phyloP scores from a whole-genome alignment of 352 stramenopile genomes.

The Pythium biforme region DNA sequence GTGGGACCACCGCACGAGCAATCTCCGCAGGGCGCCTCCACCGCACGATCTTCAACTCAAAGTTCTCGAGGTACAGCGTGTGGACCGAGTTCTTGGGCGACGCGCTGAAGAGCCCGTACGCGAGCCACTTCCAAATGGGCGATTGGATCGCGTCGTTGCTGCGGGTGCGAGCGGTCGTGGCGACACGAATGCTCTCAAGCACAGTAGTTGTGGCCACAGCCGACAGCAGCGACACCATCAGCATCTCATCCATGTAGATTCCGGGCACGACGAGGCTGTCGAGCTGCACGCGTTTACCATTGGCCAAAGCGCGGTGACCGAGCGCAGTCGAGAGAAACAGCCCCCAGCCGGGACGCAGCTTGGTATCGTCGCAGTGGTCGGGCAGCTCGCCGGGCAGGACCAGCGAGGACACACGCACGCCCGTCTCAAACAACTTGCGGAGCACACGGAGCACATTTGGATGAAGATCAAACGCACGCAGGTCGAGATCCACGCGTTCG shows the following conservation, averaged over 20 bases:
- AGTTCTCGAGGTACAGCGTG: background rate
- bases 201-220: background rate
- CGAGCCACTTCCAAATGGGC: conserved; percentile 3
- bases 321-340: too few relatives aligned
- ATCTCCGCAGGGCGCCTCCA: background rate
- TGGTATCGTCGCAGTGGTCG: background rate
- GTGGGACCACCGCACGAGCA: background rate
- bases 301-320: too few relatives aligned
- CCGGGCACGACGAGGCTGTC: background rate
- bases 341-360: background rate
- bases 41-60: background rate
- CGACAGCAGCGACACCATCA: background rate
- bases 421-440: conserved; percentile 1
- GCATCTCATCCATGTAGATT: background rate
- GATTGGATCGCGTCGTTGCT: background rate
- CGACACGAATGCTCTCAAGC: background rate
- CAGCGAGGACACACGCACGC: background rate
- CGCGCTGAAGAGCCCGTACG: background rate
- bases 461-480: background rate
- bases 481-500: background rate
- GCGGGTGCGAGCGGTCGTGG: background rate
- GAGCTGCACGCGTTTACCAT: background rate
- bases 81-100: background rate
- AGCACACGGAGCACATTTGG: background rate
- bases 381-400: background rate